phyloP scores from a whole-genome alignment of 139 green algal species.

The Chlamydomonas sp. region DNA sequence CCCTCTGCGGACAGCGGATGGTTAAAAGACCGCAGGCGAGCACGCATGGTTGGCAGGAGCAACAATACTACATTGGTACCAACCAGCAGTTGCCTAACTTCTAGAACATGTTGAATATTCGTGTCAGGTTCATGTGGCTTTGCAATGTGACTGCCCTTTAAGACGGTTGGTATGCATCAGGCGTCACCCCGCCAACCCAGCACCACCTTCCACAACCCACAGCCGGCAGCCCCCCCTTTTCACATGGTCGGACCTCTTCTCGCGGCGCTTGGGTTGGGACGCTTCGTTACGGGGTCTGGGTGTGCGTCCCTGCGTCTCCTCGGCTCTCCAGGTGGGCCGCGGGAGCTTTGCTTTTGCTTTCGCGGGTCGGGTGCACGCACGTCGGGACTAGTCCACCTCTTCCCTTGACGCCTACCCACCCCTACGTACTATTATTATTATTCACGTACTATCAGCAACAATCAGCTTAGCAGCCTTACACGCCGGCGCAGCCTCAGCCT shows the following conservation, averaged over 20 bases:
- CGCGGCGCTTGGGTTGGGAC: too few relatives aligned
- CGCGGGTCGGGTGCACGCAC: too few relatives aligned
- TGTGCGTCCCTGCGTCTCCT: not conserved
- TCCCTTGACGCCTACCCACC: too few relatives aligned
- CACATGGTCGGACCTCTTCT: not conserved
- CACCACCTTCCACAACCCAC: not conserved
- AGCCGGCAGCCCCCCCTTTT: not conserved
- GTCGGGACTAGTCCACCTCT: too few relatives aligned
- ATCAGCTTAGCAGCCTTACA: too few relatives aligned
- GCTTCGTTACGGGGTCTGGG: too few relatives aligned
- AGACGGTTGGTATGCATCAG: not conserved
- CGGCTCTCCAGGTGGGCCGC: too few relatives aligned
- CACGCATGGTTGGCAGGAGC: not conserved
- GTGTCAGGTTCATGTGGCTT: not conserved
- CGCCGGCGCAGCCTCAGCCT: too few relatives aligned
- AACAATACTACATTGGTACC: not conserved
- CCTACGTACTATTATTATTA: too few relatives aligned
- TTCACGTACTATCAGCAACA: too few relatives aligned
- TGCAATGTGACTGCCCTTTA: not conserved
- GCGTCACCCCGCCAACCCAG: not conserved
- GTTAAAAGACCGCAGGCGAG: not conserved
- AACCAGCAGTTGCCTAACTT: not conserved
- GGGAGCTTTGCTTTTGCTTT: too few relatives aligned
- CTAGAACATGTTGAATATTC: not conserved
- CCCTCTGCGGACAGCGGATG: slow-evolving; percentile 48